phyloP scores from a whole-genome alignment of 2,329 filamentous ascomycete genomes.

The Stachybotrys echinatus region DNA sequence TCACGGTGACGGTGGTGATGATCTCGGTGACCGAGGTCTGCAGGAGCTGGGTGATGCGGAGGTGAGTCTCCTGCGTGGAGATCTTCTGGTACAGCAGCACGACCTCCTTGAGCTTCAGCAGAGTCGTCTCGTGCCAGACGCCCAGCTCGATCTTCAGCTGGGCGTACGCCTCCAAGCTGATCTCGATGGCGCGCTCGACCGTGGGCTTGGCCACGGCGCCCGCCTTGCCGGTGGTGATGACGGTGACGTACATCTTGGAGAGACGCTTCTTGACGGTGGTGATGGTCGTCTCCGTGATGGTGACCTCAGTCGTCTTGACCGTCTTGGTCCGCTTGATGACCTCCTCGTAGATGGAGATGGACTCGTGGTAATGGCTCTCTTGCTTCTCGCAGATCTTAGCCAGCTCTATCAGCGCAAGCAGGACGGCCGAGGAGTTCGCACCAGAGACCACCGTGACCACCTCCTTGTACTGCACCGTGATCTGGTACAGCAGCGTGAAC shows the following conservation, averaged over 20 bases:
- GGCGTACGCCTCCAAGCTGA: constrained; percentile 34
- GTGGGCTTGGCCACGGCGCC: constrained; percentile 25
- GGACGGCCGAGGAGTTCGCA: constrained; percentile 15
- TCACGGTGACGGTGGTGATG: constrained; percentile 25
- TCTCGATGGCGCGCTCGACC: constrained; percentile 26
- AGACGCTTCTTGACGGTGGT: constrained; percentile 43
- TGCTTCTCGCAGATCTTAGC: constrained; percentile 40
- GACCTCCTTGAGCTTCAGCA: constrained; percentile 36
- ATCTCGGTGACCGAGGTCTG: constrained; percentile 34
- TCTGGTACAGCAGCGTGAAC: constrained; percentile 33
- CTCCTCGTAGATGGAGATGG: constrained; percentile 39
- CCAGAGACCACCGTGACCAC: constrained; percentile 34
- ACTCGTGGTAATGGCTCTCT: constrained; percentile 36
- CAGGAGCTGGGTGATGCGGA: constrained; percentile 30
- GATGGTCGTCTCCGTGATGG: constrained; percentile 24
- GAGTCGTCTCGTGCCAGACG: constrained; percentile 38
- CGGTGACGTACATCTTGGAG: constrained; percentile 36
- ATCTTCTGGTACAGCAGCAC: constrained; percentile 34
- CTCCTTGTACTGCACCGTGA: constrained; percentile 42
- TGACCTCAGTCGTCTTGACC: constrained; percentile 26
- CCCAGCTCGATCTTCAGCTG: constrained; percentile 36
- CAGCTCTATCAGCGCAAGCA: constrained; percentile 28
- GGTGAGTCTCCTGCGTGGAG: constrained; percentile 29
- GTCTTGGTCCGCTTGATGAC: constrained; percentile 30
- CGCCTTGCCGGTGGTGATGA: constrained; percentile 30